Evolutionary conservation across 208 protist genomes (phyloP), one percentile per base, ranked within the genome.

Genomic region (Acanthamoeba healyi): DNA sequence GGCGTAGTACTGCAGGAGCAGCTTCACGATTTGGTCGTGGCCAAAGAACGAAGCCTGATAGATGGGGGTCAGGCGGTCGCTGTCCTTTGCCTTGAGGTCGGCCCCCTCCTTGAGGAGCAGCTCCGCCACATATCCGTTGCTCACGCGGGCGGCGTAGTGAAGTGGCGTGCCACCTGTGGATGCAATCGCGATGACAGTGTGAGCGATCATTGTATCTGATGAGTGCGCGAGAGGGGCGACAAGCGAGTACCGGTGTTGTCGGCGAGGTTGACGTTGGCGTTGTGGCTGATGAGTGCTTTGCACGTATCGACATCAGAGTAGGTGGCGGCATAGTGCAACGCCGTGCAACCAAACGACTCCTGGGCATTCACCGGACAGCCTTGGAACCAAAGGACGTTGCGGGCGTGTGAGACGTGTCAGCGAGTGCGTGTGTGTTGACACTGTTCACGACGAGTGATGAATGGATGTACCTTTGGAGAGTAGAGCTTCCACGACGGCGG

Each of bases 161-260:
- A 89, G 24, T 19, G 81, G 81, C 26, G 81, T 89, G 7, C 81
- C 81, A 40, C 81, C 81, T 89, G 40, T 51, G 2, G n/a, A 22
- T 46, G 42, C 14, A 22, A 51, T 51, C 15, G 14, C 9, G 15
- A 81, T 14, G 38, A 49, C 12, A 29, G 4, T 40, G 24, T 38
- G 3, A 40, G 34, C 26, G 24, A 81, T 49, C 44, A 49, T 15
- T 49, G 12, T 15, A 15, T 49, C 4, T 49, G 44, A 49, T 49
- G n/a, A n/a, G n/a, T n/a, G n/a, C n/a, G n/a, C n/a, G n/a, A n/a
- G n/a, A n/a, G n/a, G n/a, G n/a, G n/a, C n/a, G n/a, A n/a, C n/a
- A n/a, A n/a, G n/a, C n/a, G n/a, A n/a, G n/a, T 65, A 89, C 81
- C 81, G 56, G 81, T 89, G 34, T 89, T 89, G 34, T 89, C 81